Evolutionary conservation across 2,329 filamentous ascomycete genomes (phyloP).

Genomic region (Periconia digitata): DNA sequence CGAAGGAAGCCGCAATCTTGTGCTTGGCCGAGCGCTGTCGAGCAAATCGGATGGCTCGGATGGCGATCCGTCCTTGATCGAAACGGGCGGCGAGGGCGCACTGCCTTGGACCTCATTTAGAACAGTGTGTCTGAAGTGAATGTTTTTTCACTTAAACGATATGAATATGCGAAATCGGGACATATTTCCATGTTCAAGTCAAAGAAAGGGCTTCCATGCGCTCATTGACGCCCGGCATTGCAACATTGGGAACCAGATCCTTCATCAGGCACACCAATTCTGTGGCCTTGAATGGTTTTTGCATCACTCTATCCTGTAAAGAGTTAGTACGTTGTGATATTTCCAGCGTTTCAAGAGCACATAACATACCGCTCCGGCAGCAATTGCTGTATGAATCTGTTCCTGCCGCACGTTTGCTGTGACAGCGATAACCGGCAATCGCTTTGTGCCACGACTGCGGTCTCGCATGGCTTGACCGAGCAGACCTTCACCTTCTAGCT

Average conservation of each 20-base stretch:
- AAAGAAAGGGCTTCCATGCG: background rate
- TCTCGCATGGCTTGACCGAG: constrained; percentile 19
- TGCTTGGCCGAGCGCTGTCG: too few species aligned
- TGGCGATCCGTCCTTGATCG: too few species aligned
- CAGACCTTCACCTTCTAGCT: constrained; percentile 36
- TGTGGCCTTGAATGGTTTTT: constrained; percentile 39
- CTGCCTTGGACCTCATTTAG: too few species aligned
- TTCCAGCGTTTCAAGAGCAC: background rate
- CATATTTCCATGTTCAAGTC: background rate
- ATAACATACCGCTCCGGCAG: constrained; percentile 34
- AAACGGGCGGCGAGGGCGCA: too few species aligned
- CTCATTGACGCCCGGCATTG: constrained; percentile 12
- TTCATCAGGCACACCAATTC: constrained; percentile 41
- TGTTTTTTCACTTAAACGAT: too few species aligned
- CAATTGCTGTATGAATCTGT: constrained; percentile 37
- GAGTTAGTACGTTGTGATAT: constrained; percentile 1
- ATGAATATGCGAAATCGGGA: too few species aligned
- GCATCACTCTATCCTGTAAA: constrained; percentile 36
- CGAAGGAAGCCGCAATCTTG: too few species aligned
- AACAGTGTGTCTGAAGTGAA: too few species aligned
- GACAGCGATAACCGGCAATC: constrained; percentile 40
- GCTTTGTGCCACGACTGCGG: constrained; percentile 17
- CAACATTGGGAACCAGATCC: constrained; percentile 26
- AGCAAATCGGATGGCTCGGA: too few species aligned
- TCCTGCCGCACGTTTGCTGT: constrained; percentile 42